Conservation (phyloP, 208 protist genomes). For the Acanthamoeba culbertsoni region DNA sequence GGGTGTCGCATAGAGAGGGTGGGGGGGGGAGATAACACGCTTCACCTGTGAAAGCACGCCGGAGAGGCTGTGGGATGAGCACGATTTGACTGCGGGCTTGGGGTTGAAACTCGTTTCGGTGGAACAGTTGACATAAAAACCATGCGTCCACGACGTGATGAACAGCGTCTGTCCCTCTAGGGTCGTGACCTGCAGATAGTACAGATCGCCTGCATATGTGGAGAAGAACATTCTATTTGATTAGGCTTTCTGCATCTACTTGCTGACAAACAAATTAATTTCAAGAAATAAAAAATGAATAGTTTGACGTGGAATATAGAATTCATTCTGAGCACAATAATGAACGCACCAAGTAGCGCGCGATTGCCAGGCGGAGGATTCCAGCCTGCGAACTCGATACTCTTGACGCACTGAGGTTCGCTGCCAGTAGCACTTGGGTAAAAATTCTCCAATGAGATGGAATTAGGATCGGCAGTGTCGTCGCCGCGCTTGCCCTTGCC, state of each 20-base stretch:
- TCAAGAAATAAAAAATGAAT: not conserved
- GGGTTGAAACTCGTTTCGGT: constrained; percentile 56
- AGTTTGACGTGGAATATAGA: not conserved
- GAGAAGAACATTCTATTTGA: not conserved
- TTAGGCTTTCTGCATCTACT: no score
- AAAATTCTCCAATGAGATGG: not conserved
- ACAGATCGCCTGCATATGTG: constrained; percentile 63
- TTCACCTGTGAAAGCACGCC: constrained; percentile 38
- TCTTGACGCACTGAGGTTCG: constrained; percentile 51
- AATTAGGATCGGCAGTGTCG: not conserved
- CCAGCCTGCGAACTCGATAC: constrained; percentile 70
- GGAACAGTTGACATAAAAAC: constrained; percentile 74
- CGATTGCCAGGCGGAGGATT: constrained; percentile 69
- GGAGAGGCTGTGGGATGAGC: constrained; percentile 33
- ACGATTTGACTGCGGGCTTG: not conserved
- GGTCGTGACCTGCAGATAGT: constrained; percentile 71
- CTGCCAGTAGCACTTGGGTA: not conserved
- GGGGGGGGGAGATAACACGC: not conserved
- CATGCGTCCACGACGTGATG: constrained; percentile 65
- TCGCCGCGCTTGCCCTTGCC: not conserved
- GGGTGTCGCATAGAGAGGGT: no score
- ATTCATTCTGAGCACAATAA: not conserved
- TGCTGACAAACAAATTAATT: no score
- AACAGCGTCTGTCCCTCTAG: constrained; percentile 39
- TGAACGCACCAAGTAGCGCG: constrained; percentile 34